phyloP scores from a whole-genome alignment of 208 protist genomes.

The Vickermania spadyakhi region DNA sequence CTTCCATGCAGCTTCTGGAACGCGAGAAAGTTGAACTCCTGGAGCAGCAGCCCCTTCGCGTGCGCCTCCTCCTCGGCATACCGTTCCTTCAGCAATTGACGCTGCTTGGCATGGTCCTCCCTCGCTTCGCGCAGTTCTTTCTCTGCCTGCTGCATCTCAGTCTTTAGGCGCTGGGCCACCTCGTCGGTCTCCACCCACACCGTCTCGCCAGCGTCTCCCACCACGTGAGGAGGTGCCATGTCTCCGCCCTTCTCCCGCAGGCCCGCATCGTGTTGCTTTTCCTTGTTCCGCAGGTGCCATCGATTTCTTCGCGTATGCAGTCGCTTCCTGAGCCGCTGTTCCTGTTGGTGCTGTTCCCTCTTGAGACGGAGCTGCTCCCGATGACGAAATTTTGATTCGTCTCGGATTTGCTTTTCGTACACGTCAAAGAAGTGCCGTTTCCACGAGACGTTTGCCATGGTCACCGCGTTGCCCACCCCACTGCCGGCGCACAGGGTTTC shows the following conservation, averaged over 20 bases:
- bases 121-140: background rate
- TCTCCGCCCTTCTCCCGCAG: background rate
- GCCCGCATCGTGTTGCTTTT: background rate
- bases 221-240: background rate
- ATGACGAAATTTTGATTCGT: background rate
- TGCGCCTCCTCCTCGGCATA: background rate
- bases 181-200: background rate
- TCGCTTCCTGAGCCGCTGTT: too few species aligned
- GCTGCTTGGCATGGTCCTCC: background rate
- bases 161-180: background rate
- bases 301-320: too few species aligned
- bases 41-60: background rate
- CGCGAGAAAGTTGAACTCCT: background rate
- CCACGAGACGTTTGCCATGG: background rate
- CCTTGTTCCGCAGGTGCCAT: background rate
- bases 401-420: background rate
- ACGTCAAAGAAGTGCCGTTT: background rate
- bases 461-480: background rate
- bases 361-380: background rate
- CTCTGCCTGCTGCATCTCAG: background rate
- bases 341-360: background rate
- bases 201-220: background rate
- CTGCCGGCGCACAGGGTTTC: background rate
- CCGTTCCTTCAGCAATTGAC: background rate
- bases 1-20: background rate